Evolutionary conservation across 148 eudicot species (phyloP), one percentile per base, ranked within the genome.

Genomic region (Persicaria maculosa): DNA sequence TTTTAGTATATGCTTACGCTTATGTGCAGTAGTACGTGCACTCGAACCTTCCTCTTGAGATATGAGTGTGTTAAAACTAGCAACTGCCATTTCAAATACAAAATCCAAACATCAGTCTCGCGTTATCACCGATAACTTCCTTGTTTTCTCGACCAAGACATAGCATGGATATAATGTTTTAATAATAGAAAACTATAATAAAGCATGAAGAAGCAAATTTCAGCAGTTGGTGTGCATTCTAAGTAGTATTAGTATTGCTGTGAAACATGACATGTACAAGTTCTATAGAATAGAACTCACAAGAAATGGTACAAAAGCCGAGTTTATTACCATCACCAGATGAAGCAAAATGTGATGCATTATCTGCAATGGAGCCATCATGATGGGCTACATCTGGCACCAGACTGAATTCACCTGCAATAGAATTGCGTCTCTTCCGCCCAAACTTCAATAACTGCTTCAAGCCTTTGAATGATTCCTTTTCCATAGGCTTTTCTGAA

Each of bases 391-490:
- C 75, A 78, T 87, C 90, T 58, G 85, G 74, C 45, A 85, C 89
- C 11, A 76, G 52, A 67, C 74, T 80, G 72, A 76, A 82, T 75
- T 88, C 91, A 80, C 78, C 77, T 44, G 89, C 74, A 10, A 83
- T 68, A 68, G 95, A 85, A 73, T 69, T 53, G 43, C 83, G 86
- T 70, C 70, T 82, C 88, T 87, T 91, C 85, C 74, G 86, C 74
- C 91, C 98, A 80, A 91, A 86, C 82, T 76, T 89, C 80, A 91
- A 81, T 19, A 93, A 85, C 74, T 88, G 86, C 77, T 80, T 93
- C 61, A 93, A 83, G 71, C 98, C 98, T 81, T 89, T 93, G 2
- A 92, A 74, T 46, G 90, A 80, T 71, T 85, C 90, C 83, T 90
- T 92, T 59, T 77, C 86, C 44, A 71, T 82, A 58, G 76, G 72